Evolutionary conservation across 345 rosid genomes (phyloP), one percentile per base, ranked within the genome.

Genomic region (Hirschfeldia incana): DNA sequence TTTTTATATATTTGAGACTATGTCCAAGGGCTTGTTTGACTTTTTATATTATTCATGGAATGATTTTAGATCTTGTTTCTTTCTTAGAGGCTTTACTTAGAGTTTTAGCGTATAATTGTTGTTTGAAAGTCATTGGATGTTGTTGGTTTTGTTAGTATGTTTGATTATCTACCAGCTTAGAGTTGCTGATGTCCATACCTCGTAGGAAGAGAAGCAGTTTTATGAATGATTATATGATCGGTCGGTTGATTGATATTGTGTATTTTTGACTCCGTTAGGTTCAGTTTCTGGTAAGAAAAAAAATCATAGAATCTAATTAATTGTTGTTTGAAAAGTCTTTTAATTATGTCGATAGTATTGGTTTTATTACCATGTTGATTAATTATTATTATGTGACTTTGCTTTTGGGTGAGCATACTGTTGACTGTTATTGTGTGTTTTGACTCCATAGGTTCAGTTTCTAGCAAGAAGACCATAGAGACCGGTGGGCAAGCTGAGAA

Each of bases 401-500:
- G 21, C 21, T 21, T 21, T 21, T 21, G 21, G 21, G 21, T 21
- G 21, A 21, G 21, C 21, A 21, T 21, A 21, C 21, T 21, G 21
- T 21, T 21, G 21, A 21, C 21, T 21, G 69, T 29, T 75, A 42
- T 63, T 70, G 29, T 71, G 59, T 72, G 33, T 71, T 71, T 44
- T 75, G 63, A 1, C 58, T 70, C 8, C 44, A 80, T 70, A 89
- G 93, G 90, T 49, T 84, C 85, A 55, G 17, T 74, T 28, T 67
- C 78, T 69, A 76, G 30, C 67, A 94, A 84, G 73, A 92, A 81
- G 63, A 3, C 82, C 13, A 78, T 68, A 72, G 93, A 84, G 72
- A 82, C 78, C 73, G 79, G 66, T 58, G 88, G 57, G 0, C 17
- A 49, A 49, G 57, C 57, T 49, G 57, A 53, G 10, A 16, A 53